Base-by-base conservation (phyloP, 257 asterid genomes). In the Przewalskia tangutica region DNA sequence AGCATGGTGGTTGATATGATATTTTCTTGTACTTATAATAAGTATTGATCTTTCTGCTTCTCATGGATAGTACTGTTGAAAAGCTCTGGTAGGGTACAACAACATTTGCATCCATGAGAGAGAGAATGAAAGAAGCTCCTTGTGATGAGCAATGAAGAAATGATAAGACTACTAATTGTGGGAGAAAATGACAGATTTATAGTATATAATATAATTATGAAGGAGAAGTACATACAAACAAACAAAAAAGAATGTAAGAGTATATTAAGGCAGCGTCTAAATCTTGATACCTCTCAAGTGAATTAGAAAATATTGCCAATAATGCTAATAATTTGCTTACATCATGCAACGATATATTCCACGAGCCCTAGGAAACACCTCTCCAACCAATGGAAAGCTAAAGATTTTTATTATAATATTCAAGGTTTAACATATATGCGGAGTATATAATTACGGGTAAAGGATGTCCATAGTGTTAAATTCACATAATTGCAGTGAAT, bases 101-200 rank as follows among this genome's bases (percentile, higher is more conserved):
- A 50, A 90, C 71, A 55, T 78, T 78, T 44, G 88, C 81, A 2
- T 85, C 92, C 97, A 91, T 92, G 11, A 20, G 59, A 48, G 78
- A 70, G 59, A 46, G 38, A 44, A n/a, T 38, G 3, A 40, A 1
- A 68, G 16, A 36, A 6, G 50, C 18, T 51, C 56, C 56, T 51
- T 51, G 56, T 51, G 56, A 51, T 51, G 62, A 56, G 23, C 62
- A 56, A 7, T 48, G 77, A 38, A 34, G 27, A 36, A 66, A 66
- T 66, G 2, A 67, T 65, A 16, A 67, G 76, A 67, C 32, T 68
- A 40, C 54, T 4, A 40, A 42, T 68, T 42, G 55, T 68, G 77
- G 55, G 20, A 17, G 63, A 48, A 48, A 48, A 48, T 48, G 11
- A 16, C 17, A 40, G 4, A 17, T 40, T 8, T 40, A 68, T 68